Conservation (phyloP, 2,329 filamentous ascomycete species). For the Colletotrichum lentis region DNA sequence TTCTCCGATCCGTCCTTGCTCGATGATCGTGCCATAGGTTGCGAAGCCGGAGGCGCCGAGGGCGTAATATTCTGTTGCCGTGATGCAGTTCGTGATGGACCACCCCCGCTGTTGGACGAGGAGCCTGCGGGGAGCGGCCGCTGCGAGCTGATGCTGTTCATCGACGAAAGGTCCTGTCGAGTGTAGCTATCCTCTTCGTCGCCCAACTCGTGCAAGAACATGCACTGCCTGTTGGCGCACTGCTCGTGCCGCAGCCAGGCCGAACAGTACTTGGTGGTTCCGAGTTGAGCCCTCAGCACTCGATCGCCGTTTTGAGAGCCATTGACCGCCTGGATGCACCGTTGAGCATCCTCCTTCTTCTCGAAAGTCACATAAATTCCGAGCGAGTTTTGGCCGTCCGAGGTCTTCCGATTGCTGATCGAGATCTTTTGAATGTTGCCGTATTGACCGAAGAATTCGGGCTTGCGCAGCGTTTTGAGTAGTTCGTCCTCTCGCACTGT, state of each 20-base stretch:
- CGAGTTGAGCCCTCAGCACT: constrained; percentile 77
- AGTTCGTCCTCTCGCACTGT: constrained; percentile 92
- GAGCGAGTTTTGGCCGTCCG: constrained; percentile 79
- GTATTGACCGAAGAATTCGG: constrained; percentile 97
- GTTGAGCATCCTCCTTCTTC: constrained; percentile 85
- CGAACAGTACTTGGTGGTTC: constrained; percentile 98
- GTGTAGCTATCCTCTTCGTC: constrained; percentile 98
- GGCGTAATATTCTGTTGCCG: constrained; percentile 57
- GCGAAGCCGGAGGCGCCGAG: constrained; percentile 53
- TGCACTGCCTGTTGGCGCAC: constrained; percentile 95
- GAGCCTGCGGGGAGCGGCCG: constrained; percentile 61
- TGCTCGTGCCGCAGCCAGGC: constrained; percentile 94
- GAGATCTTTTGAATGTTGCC: constrained; percentile 99
- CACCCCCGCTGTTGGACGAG: constrained; percentile 47
- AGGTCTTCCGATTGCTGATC: constrained; percentile 91
- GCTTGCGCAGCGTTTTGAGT: constrained; percentile 86
- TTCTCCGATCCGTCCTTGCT: constrained; percentile 79
- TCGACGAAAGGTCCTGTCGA: constrained; percentile 89
- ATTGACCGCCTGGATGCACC: constrained; percentile 91
- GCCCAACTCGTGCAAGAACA: constrained; percentile 98
- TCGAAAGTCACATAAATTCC: constrained; percentile 99
- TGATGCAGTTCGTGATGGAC: constrained; percentile 63
- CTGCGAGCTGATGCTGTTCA: constrained; percentile 88
- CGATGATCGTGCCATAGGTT: constrained; percentile 77
- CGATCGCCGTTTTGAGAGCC: constrained; percentile 91